Base-by-base conservation (phyloP, 2,329 filamentous ascomycete genomes). In the Pyricularia sp. region DNA sequence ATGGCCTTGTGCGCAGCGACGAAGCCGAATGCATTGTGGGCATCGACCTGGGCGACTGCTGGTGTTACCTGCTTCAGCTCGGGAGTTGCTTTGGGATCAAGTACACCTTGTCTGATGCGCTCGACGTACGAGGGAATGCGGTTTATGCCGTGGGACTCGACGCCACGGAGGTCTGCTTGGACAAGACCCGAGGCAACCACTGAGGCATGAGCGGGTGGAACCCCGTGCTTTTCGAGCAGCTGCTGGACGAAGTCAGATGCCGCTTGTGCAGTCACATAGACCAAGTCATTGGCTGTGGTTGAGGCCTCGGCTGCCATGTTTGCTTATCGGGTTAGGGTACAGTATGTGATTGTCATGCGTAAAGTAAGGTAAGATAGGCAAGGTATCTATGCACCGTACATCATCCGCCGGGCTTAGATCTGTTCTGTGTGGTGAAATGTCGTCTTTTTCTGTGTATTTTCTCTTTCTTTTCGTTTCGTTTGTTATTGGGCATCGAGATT, bases 1-100 rank as follows among this genome's bases (percentile, higher is more conserved):
- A 94, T 94, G n/a, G 71, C 73, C 31, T 69, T 65, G 66, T 69
- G 68, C 25, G 70, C 75, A 5, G 72, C 74, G 58, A 76, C 71
- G 64, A 77, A 75, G 10, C 76, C 76, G 50, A 77, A 75, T 1
- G 69, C 73, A 64, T 77, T 76, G 23, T 71, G 69, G 9, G 71
- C 76, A 67, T 78, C 73, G 10, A 78, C 67, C n/a, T 70, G 71
- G 11, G 73, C 74, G 63, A 73, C 71, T 4, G 75, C 74, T 5
- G 75, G 75, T 9, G 73, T 75, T 66, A 74, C 74, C 33, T 70
- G 66, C 14, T 64, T 42, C 30, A 76, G 68, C 36, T 68, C 66
- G 4, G 73, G 68, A 14, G 70, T 61, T 0, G 74, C 69, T 17
- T 36, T 69, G 5, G 74, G 70, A n/a, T 73, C 68, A 20, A 75